phyloP scores from a whole-genome alignment of 495 filamentous ascomycete genomes.

The Penicillium fimorum region DNA sequence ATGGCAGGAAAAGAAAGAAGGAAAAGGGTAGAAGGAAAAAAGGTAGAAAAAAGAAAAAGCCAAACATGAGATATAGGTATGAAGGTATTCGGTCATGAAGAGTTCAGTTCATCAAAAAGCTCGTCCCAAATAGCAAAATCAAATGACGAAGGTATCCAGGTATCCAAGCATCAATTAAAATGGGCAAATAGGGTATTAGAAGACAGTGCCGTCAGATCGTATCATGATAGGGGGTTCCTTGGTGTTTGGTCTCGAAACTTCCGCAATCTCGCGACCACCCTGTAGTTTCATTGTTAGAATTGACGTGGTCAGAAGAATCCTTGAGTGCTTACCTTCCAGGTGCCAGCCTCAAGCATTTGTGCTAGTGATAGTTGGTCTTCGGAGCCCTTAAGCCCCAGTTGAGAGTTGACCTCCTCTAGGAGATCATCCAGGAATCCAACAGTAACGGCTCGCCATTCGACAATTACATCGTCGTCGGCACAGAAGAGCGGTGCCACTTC shows the following conservation, averaged over 20 bases:
- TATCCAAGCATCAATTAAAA: constrained; percentile 37
- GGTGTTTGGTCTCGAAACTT: constrained; percentile 92
- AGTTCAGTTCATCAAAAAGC: constrained; percentile 33
- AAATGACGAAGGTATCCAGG: constrained; percentile 26
- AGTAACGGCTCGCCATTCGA: constrained; percentile 68
- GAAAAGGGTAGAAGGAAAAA: neutral
- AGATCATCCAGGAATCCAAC: constrained; percentile 67
- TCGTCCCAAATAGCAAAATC: constrained; percentile 11
- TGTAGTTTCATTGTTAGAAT: constrained; percentile 41
- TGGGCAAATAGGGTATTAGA: constrained; percentile 53
- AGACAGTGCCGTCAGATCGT: constrained; percentile 92
- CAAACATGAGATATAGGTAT: constrained; percentile 25
- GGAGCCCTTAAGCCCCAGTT: constrained; percentile 50
- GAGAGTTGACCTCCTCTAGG: constrained; percentile 59
- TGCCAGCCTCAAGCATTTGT: constrained; percentile 69
- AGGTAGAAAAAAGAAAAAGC: neutral
- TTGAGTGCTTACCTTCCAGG: constrained; percentile 69
- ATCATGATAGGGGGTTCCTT: constrained; percentile 97
- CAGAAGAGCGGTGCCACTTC: constrained; percentile 65
- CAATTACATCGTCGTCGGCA: constrained; percentile 65
- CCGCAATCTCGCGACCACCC: constrained; percentile 95
- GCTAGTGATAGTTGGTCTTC: constrained; percentile 57
- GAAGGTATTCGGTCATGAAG: constrained; percentile 31
- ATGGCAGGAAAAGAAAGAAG: neutral
- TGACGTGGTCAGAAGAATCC: constrained; percentile 4